A percentile compares a stretch with the other conserved stretches of the same genome.
These are phyloP conservation scores for Cercospora janseana DNA, from an alignment of 2,329 filamentous ascomycete genomes.

Conservation along the genomic window DNA sequence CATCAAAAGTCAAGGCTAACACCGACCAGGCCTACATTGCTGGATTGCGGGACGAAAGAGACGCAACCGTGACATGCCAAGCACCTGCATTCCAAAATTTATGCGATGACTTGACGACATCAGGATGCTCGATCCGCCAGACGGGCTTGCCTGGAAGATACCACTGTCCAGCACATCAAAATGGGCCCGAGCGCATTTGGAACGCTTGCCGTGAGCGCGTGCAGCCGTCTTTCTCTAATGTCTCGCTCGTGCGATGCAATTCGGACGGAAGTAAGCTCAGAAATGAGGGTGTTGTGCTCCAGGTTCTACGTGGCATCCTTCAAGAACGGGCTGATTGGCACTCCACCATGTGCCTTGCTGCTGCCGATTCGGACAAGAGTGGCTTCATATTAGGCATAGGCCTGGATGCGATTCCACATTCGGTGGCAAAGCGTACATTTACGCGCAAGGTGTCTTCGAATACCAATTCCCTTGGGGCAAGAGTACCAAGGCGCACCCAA, in stretches of 20 bases:
- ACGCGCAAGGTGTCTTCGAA: constrained; percentile 2
- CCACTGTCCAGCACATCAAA: constrained; percentile 1
- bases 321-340: constrained; percentile 13
- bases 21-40: constrained; percentile 1
- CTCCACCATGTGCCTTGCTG: constrained; percentile 3
- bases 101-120: background rate
- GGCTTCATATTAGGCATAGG: background rate
- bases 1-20: background rate
- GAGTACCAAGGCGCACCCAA: background rate
- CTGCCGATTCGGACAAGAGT: background rate
- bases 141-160: constrained; percentile 10
- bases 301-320: constrained; percentile 8
- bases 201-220: background rate
- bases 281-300: background rate
- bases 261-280: background rate
- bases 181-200: background rate
- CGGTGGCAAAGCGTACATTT: background rate
- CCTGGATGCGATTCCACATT: background rate
- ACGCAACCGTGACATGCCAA: constrained; percentile 7
- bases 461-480: background rate
- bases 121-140: background rate
- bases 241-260: constrained; percentile 8
- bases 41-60: constrained; percentile 6
- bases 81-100: background rate
- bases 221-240: background rate